Base-by-base conservation (phyloP, 768 basidiomycete species). In the Auricularia sp. region DNA sequence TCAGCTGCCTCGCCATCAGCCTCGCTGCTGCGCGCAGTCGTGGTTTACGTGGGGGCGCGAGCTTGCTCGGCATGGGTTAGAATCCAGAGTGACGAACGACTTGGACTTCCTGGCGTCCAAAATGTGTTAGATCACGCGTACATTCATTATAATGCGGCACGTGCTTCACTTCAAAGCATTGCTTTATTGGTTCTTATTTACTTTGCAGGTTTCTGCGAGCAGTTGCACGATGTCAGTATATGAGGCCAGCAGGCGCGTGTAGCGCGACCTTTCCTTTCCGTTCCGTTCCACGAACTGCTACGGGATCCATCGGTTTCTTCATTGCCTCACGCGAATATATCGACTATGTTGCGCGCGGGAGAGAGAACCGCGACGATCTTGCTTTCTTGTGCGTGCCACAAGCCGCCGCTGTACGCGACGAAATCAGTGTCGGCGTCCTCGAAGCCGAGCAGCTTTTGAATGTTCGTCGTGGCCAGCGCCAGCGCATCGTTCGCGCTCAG, bases 1-100 rank as follows among this genome's bases (percentile, higher is more conserved):
- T 93, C 56, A 93, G 91, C 72, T 92, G 91, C 70, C 77, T 92
- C 59, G 86, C 81, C 3, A 92, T 93, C 64, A 87, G 90, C 68
- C 75, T 91, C 36, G 83, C 83, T 35, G 91, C 90, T 64, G 84
- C 88, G 14, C 80, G 84, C 66, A 85, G 87, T 14, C 79, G 87
- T 69, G 87, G 86, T 29, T 29, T 29, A 0, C 34, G 56, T 29
- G 29, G 23, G 23, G 23, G 29, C 56, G 56, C 56, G 34, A 35
- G 56, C 23, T 23, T 59, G 11, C 56, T 59, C 21, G 56, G 56
- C 23, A 59, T 59, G 29, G 56, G 16, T 0, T 59, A 59, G 34
- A 29, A 0, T 23, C 29, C 29, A 29, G 29, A 29, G 39, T 42
- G 39, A 42, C 39, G 39, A 8, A 7, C 8, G 8, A 42, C 39